Base-by-base conservation (phyloP, 495 filamentous ascomycete species). In the Tetracladium marchalianum region DNA sequence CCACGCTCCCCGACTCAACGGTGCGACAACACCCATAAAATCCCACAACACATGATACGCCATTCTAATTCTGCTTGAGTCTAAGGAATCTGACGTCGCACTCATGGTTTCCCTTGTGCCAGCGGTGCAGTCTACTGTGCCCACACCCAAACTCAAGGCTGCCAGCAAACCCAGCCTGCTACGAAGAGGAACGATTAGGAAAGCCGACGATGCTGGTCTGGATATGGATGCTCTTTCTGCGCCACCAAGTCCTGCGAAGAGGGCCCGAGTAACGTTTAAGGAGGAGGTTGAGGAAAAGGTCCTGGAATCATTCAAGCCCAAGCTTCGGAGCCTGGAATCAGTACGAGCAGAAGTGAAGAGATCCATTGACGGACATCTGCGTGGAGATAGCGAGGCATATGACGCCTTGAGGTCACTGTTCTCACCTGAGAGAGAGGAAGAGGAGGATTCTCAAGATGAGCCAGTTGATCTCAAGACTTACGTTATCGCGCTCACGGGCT, bases 401-500 rank as follows among this genome's bases (percentile, higher is more conserved):
- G 78, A 88, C 44, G 68, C 69, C 39, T 61, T 96, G 52, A 85
- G 85, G 60, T 73, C 82, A 46, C 62, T 85, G 4, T 85, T 90
- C 46, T 53, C 65, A 18, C 62, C 71, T 35, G 64, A 71, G 43
- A 66, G 58, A 39, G 59, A 60, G 40, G 62, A 63, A 16, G 61
- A 68, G 37, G 62, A 63, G 1, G 56, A 65, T 0, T 64, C 64
- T 31, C 62, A 62, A 5, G 56, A 57, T 7, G 40, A 41, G 16
- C 33, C 39, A 68, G 47, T 36, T 15, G 70, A 82, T 34, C 62
- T 95, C 52, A 78, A 73, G 49, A 72, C 80, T 45, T 88, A 94
- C 54, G 63, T 90, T n/a, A 59, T 85, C 44, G 88, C 84, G 18
- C 72, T 97, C 42, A 74, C 84, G n/a, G 77, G 75, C 39, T 82